phyloP scores from a whole-genome alignment of 2,329 filamentous ascomycete species.

The Claviceps cyperi region DNA sequence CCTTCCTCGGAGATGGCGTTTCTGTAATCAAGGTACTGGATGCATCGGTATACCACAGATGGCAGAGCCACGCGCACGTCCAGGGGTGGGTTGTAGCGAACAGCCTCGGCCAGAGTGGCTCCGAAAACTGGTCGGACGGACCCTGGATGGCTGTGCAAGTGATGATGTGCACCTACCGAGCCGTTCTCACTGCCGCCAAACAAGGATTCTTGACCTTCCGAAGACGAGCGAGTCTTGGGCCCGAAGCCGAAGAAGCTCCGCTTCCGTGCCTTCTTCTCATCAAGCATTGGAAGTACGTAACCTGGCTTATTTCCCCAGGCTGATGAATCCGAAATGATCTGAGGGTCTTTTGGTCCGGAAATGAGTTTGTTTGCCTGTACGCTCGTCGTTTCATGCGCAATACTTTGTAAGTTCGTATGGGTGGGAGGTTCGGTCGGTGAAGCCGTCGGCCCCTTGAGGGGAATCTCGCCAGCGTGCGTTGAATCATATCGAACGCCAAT shows the following conservation, averaged over 20 bases:
- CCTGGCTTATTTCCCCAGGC: conserved; percentile 72
- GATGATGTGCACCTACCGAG: conserved; percentile 24
- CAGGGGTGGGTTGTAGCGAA: conserved; percentile 60
- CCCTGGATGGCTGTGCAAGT: conserved; percentile 29
- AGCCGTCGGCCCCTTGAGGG: conserved; percentile 26
- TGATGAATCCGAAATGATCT: conserved; percentile 69
- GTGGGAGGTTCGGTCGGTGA: conserved; percentile 18
- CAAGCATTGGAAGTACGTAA: conserved; percentile 33
- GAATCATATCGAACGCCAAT: conserved; percentile 46
- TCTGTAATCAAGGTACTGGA: conserved; percentile 80
- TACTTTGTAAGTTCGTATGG: conserved; percentile 19
- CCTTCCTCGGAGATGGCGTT: conserved; percentile 77
- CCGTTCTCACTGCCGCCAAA: conserved; percentile 34
- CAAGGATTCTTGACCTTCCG: conserved; percentile 42
- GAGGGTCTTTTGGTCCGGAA: conserved; percentile 71
- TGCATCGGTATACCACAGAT: conserved; percentile 86
- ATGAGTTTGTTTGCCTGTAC: conserved; percentile 41
- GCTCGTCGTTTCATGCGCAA: conserved; percentile 20
- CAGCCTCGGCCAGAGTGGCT: conserved; percentile 70
- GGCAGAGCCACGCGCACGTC: conserved; percentile 67
- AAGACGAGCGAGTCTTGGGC: conserved; percentile 42
- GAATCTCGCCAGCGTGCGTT: conserved; percentile 36
- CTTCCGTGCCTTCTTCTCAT: conserved; percentile 75
- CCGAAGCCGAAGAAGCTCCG: conserved; percentile 60
- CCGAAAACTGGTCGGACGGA: conserved; percentile 67